Conservation (phyloP, 2,329 filamentous ascomycete genomes). For the Hypoxylon sp. region DNA sequence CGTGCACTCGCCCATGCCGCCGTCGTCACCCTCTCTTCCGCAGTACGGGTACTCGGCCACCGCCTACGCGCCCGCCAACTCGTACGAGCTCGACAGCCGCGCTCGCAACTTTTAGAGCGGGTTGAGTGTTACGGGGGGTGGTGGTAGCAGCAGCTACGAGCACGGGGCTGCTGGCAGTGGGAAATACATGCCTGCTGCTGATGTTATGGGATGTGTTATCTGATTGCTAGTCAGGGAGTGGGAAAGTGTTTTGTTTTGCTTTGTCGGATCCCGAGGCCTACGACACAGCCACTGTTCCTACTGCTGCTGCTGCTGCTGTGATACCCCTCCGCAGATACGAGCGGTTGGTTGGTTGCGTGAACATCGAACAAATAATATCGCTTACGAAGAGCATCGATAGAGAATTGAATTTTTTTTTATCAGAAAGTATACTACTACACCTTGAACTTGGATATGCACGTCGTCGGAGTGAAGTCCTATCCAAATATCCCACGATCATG, state of each 20-base stretch:
- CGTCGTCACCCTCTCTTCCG: conserved; percentile 5
- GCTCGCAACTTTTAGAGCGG: not conserved
- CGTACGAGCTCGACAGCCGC: conserved; percentile 32
- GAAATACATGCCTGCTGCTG: no score
- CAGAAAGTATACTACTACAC: no score
- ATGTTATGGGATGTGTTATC: conserved; percentile 1
- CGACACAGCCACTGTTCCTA: no score
- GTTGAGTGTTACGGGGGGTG: not conserved
- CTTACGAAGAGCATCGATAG: conserved; percentile 20
- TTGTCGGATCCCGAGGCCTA: no score
- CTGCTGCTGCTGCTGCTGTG: conserved; percentile 2
- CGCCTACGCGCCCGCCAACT: conserved; percentile 3
- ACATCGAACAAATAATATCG: not conserved
- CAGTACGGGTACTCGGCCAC: conserved; percentile 5
- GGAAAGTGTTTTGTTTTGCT: no score
- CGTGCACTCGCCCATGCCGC: conserved; percentile 20
- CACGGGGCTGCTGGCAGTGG: not conserved
- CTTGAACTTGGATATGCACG: no score
- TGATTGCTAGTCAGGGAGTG: no score
- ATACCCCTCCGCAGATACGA: conserved; percentile 9
- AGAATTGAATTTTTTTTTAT: no score
- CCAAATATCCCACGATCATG: no score
- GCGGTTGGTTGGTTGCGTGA: not conserved
- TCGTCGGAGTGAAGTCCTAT: no score
- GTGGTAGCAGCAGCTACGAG: not conserved